Conservation (phyloP, 2,329 filamentous ascomycete species). For the Botrytis deweyae region DNA sequence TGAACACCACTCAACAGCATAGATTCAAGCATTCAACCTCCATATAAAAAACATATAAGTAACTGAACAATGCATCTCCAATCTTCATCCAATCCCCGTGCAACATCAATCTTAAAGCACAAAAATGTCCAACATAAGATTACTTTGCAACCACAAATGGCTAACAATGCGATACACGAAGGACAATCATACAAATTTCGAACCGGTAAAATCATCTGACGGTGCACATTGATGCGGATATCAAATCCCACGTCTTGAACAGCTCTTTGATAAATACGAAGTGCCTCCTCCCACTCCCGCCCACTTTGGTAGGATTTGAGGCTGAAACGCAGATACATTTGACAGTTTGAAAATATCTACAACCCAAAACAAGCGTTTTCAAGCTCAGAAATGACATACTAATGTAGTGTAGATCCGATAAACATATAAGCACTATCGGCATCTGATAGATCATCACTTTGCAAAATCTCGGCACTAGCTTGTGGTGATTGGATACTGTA, state of each 20-base stretch:
- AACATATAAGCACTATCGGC: neutral
- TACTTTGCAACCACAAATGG: neutral
- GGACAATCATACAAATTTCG: neutral
- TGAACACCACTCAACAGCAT: no score
- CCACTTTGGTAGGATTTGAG: neutral
- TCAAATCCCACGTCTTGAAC: no score
- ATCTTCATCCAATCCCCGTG: no score
- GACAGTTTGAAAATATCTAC: neutral
- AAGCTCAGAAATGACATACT: neutral
- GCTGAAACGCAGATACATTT: neutral
- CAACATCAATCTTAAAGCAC: no score
- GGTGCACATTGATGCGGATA: no score
- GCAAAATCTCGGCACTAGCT: neutral
- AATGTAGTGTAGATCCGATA: neutral
- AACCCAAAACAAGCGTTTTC: neutral
- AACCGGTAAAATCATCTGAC: no score
- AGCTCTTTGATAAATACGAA: neutral
- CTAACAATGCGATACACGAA: neutral
- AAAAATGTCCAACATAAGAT: neutral
- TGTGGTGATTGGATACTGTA: neutral
- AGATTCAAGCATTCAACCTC: no score
- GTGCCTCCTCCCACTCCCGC: no score
- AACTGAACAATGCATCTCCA: no score
- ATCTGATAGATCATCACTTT: neutral
- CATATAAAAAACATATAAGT: no score